Evolutionary conservation across 345 rosid species (phyloP).

Genomic region (Mallotus nudiflorus): DNA sequence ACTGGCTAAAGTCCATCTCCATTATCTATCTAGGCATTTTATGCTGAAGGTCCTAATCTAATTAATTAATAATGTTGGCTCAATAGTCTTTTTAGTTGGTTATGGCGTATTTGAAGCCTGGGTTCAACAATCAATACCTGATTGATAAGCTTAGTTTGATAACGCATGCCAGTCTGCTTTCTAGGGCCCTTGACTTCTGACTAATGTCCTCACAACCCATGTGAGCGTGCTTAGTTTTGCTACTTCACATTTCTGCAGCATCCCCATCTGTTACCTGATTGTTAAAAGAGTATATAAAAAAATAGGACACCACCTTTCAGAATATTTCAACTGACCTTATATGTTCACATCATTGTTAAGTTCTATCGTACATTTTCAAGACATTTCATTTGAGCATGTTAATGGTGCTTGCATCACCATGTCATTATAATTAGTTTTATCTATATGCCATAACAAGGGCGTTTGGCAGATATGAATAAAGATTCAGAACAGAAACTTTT

Average conservation of each 20-base stretch:
- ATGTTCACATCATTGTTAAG: not conserved
- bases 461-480: too few species aligned
- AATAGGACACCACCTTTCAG: not conserved
- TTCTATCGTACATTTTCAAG: not conserved
- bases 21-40: constrained; percentile 23
- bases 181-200: constrained; percentile 16
- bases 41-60: constrained; percentile 31
- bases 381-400: not conserved
- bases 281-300: not conserved
- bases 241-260: constrained; percentile 11
- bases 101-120: not conserved
- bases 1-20: constrained; percentile 17
- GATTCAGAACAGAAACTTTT: too few species aligned
- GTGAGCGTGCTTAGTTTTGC: constrained; percentile 27
- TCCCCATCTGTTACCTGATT: constrained; percentile 19
- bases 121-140: constrained; percentile 8
- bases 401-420: not conserved
- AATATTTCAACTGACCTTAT: not conserved
- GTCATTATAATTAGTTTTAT: not conserved
- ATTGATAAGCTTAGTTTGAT: constrained; percentile 13
- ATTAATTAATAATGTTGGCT: constrained; percentile 22
- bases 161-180: constrained; percentile 20
- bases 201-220: constrained; percentile 27
- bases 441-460: not conserved
- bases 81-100: constrained; percentile 25